These are phyloP conservation scores for Trichoderma atroviride DNA, from an alignment of 2,329 filamentous ascomycete species.

Conservation along the genomic window DNA sequence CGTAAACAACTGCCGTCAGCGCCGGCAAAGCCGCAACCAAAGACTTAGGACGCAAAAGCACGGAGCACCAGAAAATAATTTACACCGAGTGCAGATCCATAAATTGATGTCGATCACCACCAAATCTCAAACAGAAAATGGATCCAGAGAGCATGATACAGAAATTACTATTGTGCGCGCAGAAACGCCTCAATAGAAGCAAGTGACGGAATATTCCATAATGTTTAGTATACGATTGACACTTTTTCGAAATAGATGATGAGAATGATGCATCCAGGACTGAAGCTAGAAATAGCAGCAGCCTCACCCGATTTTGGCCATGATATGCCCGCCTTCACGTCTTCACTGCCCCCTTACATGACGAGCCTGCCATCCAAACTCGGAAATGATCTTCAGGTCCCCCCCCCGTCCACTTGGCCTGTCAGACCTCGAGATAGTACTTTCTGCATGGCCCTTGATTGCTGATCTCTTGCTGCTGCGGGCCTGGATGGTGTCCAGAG, in stretches of 20 bases:
- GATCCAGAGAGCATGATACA: background rate
- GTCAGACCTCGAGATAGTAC: background rate
- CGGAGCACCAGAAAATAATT: conserved; percentile 5
- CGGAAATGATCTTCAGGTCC: conserved; percentile 17
- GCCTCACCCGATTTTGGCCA: background rate
- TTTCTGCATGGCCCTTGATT: conserved; percentile 1
- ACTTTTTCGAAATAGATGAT: background rate
- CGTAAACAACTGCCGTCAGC: background rate
- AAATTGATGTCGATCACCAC: conserved; percentile 14
- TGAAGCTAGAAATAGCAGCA: background rate
- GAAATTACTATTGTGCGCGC: background rate
- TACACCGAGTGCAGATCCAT: conserved; percentile 8
- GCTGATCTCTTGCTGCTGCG: conserved; percentile 9
- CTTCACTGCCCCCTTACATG: background rate
- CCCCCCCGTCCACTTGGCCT: background rate
- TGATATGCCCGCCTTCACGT: background rate
- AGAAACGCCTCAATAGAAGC: background rate
- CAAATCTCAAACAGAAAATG: conserved; percentile 1
- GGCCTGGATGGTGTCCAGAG: background rate
- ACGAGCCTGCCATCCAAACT: background rate
- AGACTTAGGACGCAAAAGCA: background rate
- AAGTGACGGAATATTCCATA: background rate
- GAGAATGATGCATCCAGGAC: background rate
- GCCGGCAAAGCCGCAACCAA: conserved; percentile 2
- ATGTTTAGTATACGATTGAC: background rate